Conservation (phyloP, 192 early-diverging fungal genomes). For the Geosiphon pyriformis region DNA sequence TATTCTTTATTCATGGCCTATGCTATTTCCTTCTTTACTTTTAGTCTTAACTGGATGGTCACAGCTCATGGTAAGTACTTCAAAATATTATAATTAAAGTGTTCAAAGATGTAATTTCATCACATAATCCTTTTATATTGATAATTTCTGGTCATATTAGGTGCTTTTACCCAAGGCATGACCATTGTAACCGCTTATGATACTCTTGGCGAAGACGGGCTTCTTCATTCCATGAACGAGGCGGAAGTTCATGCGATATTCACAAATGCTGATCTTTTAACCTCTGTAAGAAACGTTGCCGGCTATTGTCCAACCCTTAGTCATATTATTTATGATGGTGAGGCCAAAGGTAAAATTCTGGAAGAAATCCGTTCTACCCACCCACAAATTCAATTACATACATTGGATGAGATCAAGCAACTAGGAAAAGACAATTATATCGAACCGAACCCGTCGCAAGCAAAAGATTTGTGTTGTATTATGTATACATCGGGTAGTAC, state of each 20-base stretch:
- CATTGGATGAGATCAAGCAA: conserved; percentile 59
- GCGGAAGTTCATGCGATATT: conserved; percentile 65
- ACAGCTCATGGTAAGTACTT: conserved; percentile 27
- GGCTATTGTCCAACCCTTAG: conserved; percentile 55
- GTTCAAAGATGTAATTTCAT: not conserved
- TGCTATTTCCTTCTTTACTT: not conserved
- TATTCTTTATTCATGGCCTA: no score
- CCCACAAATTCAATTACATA: conserved; percentile 44
- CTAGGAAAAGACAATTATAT: conserved; percentile 61
- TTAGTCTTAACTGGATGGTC: conserved; percentile 32
- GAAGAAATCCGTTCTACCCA: conserved; percentile 39
- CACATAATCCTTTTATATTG: conserved; percentile 18
- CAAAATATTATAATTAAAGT: not conserved
- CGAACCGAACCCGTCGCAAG: conserved; percentile 58
- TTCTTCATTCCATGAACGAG: conserved; percentile 80
- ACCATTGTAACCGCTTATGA: conserved; percentile 81
- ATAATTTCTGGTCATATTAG: conserved; percentile 59
- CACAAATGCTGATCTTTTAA: conserved; percentile 68
- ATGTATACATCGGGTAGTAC: conserved; percentile 93
- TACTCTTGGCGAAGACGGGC: conserved; percentile 79
- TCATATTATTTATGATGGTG: conserved; percentile 68
- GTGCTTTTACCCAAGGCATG: conserved; percentile 60
- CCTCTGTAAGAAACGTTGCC: conserved; percentile 56
- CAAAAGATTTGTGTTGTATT: conserved; percentile 73
- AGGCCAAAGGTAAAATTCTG: conserved; percentile 43